These are phyloP conservation scores for Bruguiera sexangula DNA, from an alignment of 345 rosid species.

Conservation along the genomic window DNA sequence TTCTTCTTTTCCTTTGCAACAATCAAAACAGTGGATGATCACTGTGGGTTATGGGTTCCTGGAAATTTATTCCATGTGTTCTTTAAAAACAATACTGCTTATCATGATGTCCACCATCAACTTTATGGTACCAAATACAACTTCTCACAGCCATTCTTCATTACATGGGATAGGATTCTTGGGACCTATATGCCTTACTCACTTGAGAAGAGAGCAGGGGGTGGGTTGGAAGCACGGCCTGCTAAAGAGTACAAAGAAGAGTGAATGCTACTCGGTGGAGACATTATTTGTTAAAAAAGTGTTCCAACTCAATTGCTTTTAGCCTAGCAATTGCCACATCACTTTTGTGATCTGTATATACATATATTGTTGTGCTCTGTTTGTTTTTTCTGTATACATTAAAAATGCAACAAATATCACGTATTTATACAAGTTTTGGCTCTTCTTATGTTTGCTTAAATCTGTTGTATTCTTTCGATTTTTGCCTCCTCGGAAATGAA, in stretches of 20 bases:
- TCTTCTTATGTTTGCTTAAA: background rate
- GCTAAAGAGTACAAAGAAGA: conserved; percentile 15
- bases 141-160: conserved; percentile 81
- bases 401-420: background rate
- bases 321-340: background rate
- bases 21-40: conserved; percentile 82
- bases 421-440: background rate
- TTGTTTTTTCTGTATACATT: background rate
- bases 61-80: conserved; percentile 70
- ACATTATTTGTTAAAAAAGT: background rate
- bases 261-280: background rate
- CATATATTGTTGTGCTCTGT: conserved; percentile 7
- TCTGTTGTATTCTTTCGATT: background rate
- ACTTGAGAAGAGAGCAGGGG: conserved; percentile 63
- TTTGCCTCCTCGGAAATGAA: background rate
- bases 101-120: conserved; percentile 86
- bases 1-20: conserved; percentile 91
- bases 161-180: conserved; percentile 73
- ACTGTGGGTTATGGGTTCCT: conserved; percentile 80
- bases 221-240: conserved; percentile 63
- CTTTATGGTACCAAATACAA: conserved; percentile 73
- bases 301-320: conserved; percentile 1
- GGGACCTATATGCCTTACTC: conserved; percentile 89
- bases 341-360: conserved; percentile 11
- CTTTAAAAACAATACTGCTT: conserved; percentile 77